Percentiles rank a stretch among this genome's conserved stretches.
Evolutionary conservation across 169 alveolate genomes (phyloP).

Genomic region (Amoebophrya sp.): DNA sequence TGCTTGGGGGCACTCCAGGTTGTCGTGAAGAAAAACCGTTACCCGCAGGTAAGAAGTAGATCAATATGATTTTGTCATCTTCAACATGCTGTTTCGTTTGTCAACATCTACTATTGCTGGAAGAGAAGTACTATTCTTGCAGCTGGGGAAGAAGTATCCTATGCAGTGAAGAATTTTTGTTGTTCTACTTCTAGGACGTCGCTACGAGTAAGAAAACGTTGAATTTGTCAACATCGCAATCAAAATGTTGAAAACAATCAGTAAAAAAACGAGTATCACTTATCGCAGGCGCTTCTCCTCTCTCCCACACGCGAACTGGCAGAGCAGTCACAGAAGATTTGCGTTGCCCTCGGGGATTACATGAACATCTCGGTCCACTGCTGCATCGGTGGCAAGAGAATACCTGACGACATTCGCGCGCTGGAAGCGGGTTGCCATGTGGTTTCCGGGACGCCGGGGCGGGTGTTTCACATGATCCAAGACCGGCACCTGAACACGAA

Average conservation of each 20-base stretch:
- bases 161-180: too few species aligned
- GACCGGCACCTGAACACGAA: conserved; percentile 89
- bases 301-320: conserved; percentile 98
- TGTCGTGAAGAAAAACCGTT: conserved; percentile 71
- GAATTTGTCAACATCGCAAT: too few species aligned
- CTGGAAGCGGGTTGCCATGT: conserved; percentile 93
- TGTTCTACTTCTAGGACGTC: too few species aligned
- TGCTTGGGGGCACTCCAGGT: conserved; percentile 91
- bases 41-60: too few species aligned
- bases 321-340: conserved; percentile 82
- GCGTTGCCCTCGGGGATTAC: conserved; percentile 38
- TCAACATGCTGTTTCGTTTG: too few species aligned
- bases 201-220: too few species aligned
- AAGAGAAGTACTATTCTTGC: too few species aligned
- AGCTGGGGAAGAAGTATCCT: too few species aligned
- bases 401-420: conserved; percentile 93
- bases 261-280: too few species aligned
- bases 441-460: conserved; percentile 93
- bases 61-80: too few species aligned
- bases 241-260: too few species aligned
- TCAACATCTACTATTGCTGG: too few species aligned
- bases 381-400: conserved; percentile 93
- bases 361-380: conserved; percentile 68
- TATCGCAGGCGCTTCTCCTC: conserved; percentile 75
- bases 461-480: conserved; percentile 96